Evolutionary conservation across 169 alveolate species (phyloP), one percentile per base, ranked within the genome.

Genomic region (Babesia bigemina): DNA sequence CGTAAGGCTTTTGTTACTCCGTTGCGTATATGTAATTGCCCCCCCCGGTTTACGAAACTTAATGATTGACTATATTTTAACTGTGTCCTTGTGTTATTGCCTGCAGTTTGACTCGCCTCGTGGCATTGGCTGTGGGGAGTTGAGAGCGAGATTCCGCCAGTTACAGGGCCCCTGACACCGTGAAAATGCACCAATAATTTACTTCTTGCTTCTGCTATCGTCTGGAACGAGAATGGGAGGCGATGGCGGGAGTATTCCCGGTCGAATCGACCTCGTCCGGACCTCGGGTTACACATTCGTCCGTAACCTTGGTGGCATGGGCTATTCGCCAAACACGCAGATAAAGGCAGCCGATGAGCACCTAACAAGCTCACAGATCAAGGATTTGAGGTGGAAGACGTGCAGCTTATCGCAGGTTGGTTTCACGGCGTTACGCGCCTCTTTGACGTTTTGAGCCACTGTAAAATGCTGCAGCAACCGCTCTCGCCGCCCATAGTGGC

Each of bases 271-370:
- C 72, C 44, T 93, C 73, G 96, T 93, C 28, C 74, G 91, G 50
- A 92, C 96, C 22, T 75, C 85, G 52, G 96, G 96, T 12, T 92
- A 78, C 63, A 77, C 70, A 62, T 93, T 91, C 66, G 72, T 74
- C 53, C 58, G 96, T 57, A 93, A 93, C 63, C 75, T 93, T 44
- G 96, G 96, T 24, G 96, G 96, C n/a, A 93, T 93, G 96, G 96
- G 96, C 14, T 93, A 93, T 65, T 69, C 86, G 47, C 96, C 96
- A 16, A 93, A 93, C 69, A 85, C 91, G 21, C 95, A 90, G 60
- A 71, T 87, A 50, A 76, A 76, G 39, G 86, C 73, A 28, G 75
- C 79, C 19, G 87, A 78, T 19, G 94, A 77, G 59, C 91, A 91
- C 59, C 60, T 85, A 7, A 62, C 91, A 50, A 71, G 85, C 56